Evolutionary conservation across 2,329 filamentous ascomycete species (phyloP), one percentile per base, ranked within the genome.

Genomic region (Venturia carpophila): DNA sequence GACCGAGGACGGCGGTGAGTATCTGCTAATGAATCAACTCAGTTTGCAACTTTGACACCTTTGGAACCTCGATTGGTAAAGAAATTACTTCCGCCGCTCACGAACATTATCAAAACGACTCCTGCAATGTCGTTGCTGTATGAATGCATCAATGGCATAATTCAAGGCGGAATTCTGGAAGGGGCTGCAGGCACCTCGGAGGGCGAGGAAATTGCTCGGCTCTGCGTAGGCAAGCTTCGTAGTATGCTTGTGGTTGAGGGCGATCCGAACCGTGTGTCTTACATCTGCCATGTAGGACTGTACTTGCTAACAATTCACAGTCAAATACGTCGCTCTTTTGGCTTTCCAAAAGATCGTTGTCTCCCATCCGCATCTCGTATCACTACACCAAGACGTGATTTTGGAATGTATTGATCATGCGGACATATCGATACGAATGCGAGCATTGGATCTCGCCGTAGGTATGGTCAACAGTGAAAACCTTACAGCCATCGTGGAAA

Each of bases 51-150:
- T 1, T 79, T 99, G 67, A 97, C 92, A 2, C 94, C 94, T 0
- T 78, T 97, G 41, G 94, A 99, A 73, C 93, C 94, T 17, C 86
- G 94, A 65, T 80, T 99, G 10, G 89, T 96, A 62, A 91, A 90
- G 73, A 99, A 99, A 75, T 80, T 99, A 19, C 79, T 97, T 39
- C 91, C 93, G 9, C 94, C 94, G 19, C 79, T 99, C 67, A 96
- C 92, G 0, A 91, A 90, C 69, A 88, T 99, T 60, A 97, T 99
- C 68, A 88, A 91, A 70, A 96, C 92, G 0, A 99, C 94, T 0
- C 89, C 90, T 5, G 94, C 94, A 37, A 97, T 97, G 94, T 97
- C 94, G n/a, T 78, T 99, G 37, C 79, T 97, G 6, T 99, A 99
- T 71, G 94, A 99, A 77, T 99, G 94, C 73, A 97, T 99, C 76